These are phyloP conservation scores for Penicillium sp. DNA, from an alignment of 2,329 filamentous ascomycete genomes.

Conservation along the genomic window DNA sequence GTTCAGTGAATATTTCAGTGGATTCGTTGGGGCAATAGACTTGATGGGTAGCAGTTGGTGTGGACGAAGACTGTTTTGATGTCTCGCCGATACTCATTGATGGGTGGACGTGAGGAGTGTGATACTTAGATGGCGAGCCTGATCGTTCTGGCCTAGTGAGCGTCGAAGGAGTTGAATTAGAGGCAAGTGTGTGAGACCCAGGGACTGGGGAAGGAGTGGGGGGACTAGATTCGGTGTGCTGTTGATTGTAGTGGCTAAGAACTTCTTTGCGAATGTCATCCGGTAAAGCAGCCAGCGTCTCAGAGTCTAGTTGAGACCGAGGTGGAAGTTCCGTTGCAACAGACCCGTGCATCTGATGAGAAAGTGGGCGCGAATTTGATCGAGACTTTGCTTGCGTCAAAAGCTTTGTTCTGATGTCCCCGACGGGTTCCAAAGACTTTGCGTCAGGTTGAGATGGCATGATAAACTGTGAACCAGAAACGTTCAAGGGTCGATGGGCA, in stretches of 20 bases:
- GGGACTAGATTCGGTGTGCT: conserved; percentile 4
- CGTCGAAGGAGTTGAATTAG: too few relatives aligned
- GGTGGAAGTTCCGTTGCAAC: not conserved
- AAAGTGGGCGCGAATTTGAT: conserved; percentile 25
- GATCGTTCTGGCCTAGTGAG: too few relatives aligned
- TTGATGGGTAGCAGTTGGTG: too few relatives aligned
- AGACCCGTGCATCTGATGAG: not conserved
- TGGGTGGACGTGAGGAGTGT: too few relatives aligned
- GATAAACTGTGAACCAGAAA: conserved; percentile 84
- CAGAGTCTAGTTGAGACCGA: conserved; percentile 30
- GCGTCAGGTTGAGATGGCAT: conserved; percentile 78
- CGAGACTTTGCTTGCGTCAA: conserved; percentile 50
- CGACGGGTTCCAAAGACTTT: conserved; percentile 70
- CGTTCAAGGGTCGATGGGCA: conserved; percentile 63
- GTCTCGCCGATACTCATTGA: too few relatives aligned
- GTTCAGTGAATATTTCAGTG: too few relatives aligned
- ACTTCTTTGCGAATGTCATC: conserved; percentile 74
- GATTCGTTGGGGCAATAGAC: too few relatives aligned
- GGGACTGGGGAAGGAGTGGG: conserved; percentile 7
- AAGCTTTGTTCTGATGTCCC: conserved; percentile 72
- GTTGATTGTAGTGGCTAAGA: conserved; percentile 35
- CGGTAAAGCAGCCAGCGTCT: conserved; percentile 75
- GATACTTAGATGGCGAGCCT: too few relatives aligned
- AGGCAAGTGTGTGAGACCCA: too few relatives aligned
- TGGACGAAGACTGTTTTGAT: too few relatives aligned